Percentiles rank a stretch among this genome's conserved stretches.
Conservation (phyloP, 2,329 filamentous ascomycete species). For the Zymoseptoria tritici region DNA sequence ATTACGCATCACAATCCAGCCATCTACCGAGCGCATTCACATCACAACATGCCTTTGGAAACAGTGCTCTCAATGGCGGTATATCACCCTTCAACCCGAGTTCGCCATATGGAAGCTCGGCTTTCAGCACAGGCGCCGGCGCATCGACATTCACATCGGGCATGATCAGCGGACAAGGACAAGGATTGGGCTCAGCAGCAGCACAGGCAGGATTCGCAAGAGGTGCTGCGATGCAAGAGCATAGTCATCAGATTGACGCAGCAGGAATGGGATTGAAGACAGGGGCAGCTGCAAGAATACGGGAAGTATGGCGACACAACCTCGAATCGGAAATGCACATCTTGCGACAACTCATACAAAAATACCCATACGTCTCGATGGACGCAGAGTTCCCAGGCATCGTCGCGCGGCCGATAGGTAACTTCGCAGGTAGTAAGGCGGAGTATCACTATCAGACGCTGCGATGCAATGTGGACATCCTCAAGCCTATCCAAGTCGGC, state of each 20-base stretch:
- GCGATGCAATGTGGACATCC: conserved; percentile 90
- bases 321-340: conserved; percentile 83
- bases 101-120: conserved; percentile 23
- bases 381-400: conserved; percentile 99
- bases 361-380: conserved; percentile 96
- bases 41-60: conserved; percentile 29
- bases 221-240: conserved; percentile 51
- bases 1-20: conserved; percentile 25
- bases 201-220: conserved; percentile 82
- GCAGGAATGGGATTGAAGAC: conserved; percentile 43
- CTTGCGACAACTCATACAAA: conserved; percentile 74
- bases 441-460: conserved; percentile 99
- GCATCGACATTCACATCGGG: conserved; percentile 26
- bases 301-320: conserved; percentile 93
- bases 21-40: conserved; percentile 34
- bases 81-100: conserved; percentile 30
- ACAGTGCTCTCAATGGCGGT: conserved; percentile 34
- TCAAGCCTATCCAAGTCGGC: conserved; percentile 95
- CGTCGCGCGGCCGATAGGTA: conserved; percentile 88
- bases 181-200: conserved; percentile 77
- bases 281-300: conserved; percentile 69
- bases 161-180: conserved; percentile 33
- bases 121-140: conserved; percentile 25
- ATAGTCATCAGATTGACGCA: conserved; percentile 25
- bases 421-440: conserved; percentile 79